Evolutionary conservation across 192 early-diverging fungal genomes (phyloP).

Genomic region (Funneliformis mosseae): DNA sequence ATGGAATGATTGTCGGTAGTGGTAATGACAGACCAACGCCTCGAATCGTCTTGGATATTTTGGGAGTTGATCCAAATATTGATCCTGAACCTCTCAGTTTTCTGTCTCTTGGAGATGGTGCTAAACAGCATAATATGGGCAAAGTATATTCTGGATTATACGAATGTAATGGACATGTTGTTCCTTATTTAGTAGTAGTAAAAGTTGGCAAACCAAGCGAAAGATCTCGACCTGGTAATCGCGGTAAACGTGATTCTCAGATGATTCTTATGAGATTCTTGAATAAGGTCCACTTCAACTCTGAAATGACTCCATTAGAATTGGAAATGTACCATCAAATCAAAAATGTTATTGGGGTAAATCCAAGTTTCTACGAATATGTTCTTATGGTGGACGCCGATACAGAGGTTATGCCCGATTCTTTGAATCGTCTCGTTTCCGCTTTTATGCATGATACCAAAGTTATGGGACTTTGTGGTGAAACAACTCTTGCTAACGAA

Average conservation of each 20-base stretch:
- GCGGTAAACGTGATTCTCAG: conserved; percentile 99
- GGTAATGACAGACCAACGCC: conserved; percentile 97
- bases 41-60: conserved; percentile 94
- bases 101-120: conserved; percentile 87
- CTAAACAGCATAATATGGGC: conserved; percentile 93
- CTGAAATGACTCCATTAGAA: conserved; percentile 93
- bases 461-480: conserved; percentile 94
- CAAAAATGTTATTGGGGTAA: conserved; percentile 98
- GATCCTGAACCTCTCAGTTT: conserved; percentile 87
- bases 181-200: conserved; percentile 95
- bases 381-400: conserved; percentile 98
- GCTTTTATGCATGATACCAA: conserved; percentile 88
- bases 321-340: conserved; percentile 98
- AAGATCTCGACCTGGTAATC: conserved; percentile 87
- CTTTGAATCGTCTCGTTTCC: conserved; percentile 90
- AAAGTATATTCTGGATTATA: conserved; percentile 98
- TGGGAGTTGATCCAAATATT: conserved; percentile 83
- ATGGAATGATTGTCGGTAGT: conserved; percentile 96
- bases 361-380: conserved; percentile 95
- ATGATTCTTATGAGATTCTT: conserved; percentile 98
- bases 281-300: conserved; percentile 93
- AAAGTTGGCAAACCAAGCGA: conserved; percentile 92
- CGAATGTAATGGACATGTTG: conserved; percentile 88
- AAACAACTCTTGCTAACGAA: conserved; percentile 92
- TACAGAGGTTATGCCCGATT: conserved; percentile 88